Conservation (phyloP, 1,139 yeast species). For the Scheffersomyces quercinus region DNA sequence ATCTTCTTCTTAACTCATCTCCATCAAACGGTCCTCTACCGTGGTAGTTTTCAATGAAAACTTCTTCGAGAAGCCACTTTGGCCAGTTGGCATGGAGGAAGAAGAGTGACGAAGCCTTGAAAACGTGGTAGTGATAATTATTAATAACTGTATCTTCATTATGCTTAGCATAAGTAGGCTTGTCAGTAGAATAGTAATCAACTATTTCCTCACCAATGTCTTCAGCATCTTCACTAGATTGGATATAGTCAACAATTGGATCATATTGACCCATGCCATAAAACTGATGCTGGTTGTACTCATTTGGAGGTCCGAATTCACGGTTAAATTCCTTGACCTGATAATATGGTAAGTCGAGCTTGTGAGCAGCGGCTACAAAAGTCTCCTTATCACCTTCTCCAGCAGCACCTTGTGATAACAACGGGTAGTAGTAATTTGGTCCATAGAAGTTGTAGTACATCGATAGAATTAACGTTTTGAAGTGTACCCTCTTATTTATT, state of each 20-base stretch:
- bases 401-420: slow-evolving; percentile 38
- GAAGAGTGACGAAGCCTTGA: slow-evolving; percentile 28
- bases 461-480: slow-evolving; percentile 26
- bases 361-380: slow-evolving; percentile 38
- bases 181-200: slow-evolving; percentile 15
- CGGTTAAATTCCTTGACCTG: slow-evolving; percentile 17
- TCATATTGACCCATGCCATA: slow-evolving; percentile 44
- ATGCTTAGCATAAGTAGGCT: slow-evolving; percentile 24
- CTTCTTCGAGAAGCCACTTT: slow-evolving; percentile 24
- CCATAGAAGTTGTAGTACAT: slow-evolving; percentile 35
- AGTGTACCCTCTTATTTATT: slow-evolving; percentile 31
- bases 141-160: slow-evolving; percentile 18
- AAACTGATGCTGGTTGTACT: slow-evolving; percentile 20
- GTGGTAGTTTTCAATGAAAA: slow-evolving; percentile 24
- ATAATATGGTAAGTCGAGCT: slow-evolving; percentile 35
- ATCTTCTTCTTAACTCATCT: slow-evolving; percentile 23
- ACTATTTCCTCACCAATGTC: slow-evolving; percentile 1
- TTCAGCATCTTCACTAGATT: slow-evolving; percentile 12
- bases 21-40: slow-evolving; percentile 30
- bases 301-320: slow-evolving; percentile 4
- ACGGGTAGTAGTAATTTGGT: slow-evolving; percentile 26
- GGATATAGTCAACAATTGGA: slow-evolving; percentile 35
- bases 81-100: slow-evolving; percentile 46
- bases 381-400: slow-evolving; percentile 44
- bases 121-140: slow-evolving; percentile 33